Percentiles rank a stretch among this genome's conserved stretches.
These are phyloP conservation scores for Gossypium aridum DNA, from an alignment of 441 rosid genomes.

Conservation along the genomic window DNA sequence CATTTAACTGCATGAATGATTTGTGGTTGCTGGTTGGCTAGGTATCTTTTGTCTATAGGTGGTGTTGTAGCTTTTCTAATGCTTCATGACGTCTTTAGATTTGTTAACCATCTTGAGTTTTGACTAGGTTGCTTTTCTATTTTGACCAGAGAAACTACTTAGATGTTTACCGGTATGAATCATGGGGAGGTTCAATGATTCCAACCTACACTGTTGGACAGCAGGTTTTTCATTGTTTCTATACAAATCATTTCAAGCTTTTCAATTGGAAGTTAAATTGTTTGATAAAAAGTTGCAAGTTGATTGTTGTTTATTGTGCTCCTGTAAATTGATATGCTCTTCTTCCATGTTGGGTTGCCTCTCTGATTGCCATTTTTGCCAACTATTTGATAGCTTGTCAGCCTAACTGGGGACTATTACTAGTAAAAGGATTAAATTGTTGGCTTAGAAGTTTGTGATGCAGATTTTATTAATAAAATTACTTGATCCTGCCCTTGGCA, in stretches of 20 bases:
- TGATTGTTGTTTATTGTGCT: constrained; percentile 4
- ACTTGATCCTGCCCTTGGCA: background rate
- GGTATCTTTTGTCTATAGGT: constrained; percentile 1
- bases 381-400: background rate
- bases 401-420: background rate
- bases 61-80: background rate
- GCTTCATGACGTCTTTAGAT: background rate
- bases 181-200: constrained; percentile 96
- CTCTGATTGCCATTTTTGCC: background rate
- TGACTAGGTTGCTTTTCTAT: constrained; percentile 12
- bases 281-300: background rate
- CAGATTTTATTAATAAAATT: background rate
- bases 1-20: background rate
- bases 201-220: constrained; percentile 73
- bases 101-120: background rate
- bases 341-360: background rate
- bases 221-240: constrained; percentile 51
- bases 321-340: background rate
- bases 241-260: constrained; percentile 10
- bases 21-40: background rate
- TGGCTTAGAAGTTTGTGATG: constrained; percentile 3
- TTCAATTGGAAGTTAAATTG: constrained; percentile 8
- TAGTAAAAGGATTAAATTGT: background rate
- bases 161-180: constrained; percentile 86
- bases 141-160: constrained; percentile 82